Conservation (phyloP, 441 rosid genomes). For the Erodium texanum region DNA sequence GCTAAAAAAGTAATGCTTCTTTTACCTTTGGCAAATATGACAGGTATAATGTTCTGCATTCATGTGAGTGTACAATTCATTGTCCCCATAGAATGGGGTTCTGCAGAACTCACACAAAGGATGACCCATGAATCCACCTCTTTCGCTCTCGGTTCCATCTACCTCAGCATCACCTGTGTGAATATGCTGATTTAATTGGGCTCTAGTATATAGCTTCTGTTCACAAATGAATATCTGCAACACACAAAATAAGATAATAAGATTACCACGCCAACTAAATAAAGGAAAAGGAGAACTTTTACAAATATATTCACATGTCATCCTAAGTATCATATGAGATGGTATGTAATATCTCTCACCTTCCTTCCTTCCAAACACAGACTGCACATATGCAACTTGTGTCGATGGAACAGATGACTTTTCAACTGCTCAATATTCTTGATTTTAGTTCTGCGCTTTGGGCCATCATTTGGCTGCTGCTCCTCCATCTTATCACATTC, state of each 20-base stretch:
- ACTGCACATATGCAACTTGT: constrained; percentile 71
- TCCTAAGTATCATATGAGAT: not conserved
- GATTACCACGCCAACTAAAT: constrained; percentile 5
- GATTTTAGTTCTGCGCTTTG: constrained; percentile 47
- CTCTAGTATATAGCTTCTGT: constrained; percentile 70
- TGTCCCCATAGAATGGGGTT: constrained; percentile 81
- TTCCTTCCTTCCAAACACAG: constrained; percentile 89
- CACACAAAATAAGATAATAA: constrained; percentile 13
- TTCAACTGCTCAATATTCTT: constrained; percentile 80
- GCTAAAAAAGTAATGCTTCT: not conserved
- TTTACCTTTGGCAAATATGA: constrained; percentile 82
- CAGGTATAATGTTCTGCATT: constrained; percentile 85
- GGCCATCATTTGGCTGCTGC: constrained; percentile 43
- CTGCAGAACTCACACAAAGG: constrained; percentile 89
- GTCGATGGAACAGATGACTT: constrained; percentile 80
- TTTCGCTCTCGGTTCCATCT: constrained; percentile 90
- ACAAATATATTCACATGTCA: not conserved
- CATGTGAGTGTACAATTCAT: constrained; percentile 85
- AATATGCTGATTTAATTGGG: constrained; percentile 76
- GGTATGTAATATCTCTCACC: constrained; percentile 30
- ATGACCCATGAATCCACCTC: constrained; percentile 91
- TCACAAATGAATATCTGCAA: constrained; percentile 78
- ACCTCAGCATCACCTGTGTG: constrained; percentile 81
- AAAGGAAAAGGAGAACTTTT: not conserved
- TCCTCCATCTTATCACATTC: constrained; percentile 66